Percentiles rank a stretch among this genome's conserved stretches.
Evolutionary conservation across 2,329 filamentous ascomycete species (phyloP).

Genomic region (Orbilia blumenaviensis): DNA sequence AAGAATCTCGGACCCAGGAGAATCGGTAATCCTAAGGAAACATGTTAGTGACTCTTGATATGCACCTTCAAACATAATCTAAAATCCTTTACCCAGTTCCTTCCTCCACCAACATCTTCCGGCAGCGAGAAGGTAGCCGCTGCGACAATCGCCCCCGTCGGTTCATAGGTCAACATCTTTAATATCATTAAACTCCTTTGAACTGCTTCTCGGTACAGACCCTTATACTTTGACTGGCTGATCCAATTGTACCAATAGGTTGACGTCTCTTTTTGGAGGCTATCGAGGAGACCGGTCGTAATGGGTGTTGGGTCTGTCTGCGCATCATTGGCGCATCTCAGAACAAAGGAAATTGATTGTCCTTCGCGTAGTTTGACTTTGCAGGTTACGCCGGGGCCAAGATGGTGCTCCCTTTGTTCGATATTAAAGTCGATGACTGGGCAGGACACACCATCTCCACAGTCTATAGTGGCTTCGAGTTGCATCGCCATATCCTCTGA

Average conservation of each 20-base stretch:
- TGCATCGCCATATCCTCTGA: conserved; percentile 68
- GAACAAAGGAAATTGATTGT: conserved; percentile 74
- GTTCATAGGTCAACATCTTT: conserved; percentile 80
- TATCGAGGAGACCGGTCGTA: conserved; percentile 69
- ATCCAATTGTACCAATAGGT: conserved; percentile 79
- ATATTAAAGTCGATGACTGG: conserved; percentile 69
- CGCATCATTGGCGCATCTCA: conserved; percentile 66
- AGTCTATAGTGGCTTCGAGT: conserved; percentile 73
- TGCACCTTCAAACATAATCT: conserved; percentile 36
- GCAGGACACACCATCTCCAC: conserved; percentile 65
- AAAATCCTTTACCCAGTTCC: conserved; percentile 64
- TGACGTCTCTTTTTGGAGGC: conserved; percentile 74
- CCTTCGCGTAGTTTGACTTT: conserved; percentile 71
- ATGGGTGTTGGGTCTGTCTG: conserved; percentile 70
- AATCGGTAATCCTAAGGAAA: conserved; percentile 73
- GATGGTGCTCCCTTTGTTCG: conserved; percentile 65
- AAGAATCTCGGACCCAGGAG: conserved; percentile 79
- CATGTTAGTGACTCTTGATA: background rate
- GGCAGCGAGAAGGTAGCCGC: conserved; percentile 80
- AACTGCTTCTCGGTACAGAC: conserved; percentile 77
- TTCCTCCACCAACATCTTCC: conserved; percentile 74
- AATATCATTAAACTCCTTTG: conserved; percentile 76
- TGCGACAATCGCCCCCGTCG: conserved; percentile 79
- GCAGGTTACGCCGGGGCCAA: conserved; percentile 72
- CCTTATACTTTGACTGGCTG: conserved; percentile 74